Conservation (phyloP, 441 rosid species). For the Populus hybrid region DNA sequence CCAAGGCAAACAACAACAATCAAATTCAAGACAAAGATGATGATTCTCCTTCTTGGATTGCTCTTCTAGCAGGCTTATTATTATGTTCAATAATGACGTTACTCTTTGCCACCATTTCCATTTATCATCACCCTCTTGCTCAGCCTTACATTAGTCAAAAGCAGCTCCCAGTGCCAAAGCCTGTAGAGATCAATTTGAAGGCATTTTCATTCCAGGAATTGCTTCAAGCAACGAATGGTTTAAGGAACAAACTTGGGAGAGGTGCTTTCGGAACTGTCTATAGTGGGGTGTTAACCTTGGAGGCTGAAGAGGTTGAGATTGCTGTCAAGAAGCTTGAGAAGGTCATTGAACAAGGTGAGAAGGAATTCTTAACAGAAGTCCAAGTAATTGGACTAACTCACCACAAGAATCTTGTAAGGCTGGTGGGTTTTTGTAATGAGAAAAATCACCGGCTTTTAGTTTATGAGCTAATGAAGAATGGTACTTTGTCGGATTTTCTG, state of each 20-base stretch:
- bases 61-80: conserved; percentile 14
- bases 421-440: conserved; percentile 33
- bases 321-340: conserved; percentile 35
- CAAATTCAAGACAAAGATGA: background rate
- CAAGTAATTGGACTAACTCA: conserved; percentile 35
- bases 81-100: conserved; percentile 13
- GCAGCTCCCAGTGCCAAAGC: conserved; percentile 13
- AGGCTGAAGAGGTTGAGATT: conserved; percentile 22
- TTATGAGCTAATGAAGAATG: conserved; percentile 29
- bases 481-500: conserved; percentile 10
- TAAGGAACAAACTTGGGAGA: conserved; percentile 30
- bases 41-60: conserved; percentile 7
- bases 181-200: conserved; percentile 26
- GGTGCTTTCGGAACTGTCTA: conserved; percentile 36
- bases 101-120: conserved; percentile 15
- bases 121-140: conserved; percentile 21
- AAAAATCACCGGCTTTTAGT: conserved; percentile 32
- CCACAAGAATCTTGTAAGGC: conserved; percentile 37
- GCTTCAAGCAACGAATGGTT: conserved; percentile 29
- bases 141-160: conserved; percentile 1
- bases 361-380: conserved; percentile 38
- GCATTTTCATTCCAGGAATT: conserved; percentile 30
- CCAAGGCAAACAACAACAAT: background rate
- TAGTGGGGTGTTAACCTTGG: conserved; percentile 23
- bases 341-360: conserved; percentile 24